Evolutionary conservation across 495 filamentous ascomycete genomes (phyloP).

Genomic region (Trichoderma asperelloides): DNA sequence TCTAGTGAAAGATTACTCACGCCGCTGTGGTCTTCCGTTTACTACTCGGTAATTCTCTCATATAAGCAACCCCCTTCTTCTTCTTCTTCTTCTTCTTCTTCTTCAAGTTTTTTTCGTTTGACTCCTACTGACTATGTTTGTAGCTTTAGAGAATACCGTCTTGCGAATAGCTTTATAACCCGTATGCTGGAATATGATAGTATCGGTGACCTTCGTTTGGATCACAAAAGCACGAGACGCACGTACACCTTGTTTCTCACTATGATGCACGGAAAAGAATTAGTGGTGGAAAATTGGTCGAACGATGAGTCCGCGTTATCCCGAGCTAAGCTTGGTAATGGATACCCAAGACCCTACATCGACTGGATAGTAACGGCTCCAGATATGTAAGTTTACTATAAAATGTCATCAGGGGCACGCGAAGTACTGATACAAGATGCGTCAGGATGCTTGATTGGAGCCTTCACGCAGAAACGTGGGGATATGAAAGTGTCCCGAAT

Average conservation of each 20-base stretch:
- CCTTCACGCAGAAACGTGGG: neutral
- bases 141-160: neutral
- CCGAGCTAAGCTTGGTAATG: neutral
- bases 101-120: neutral
- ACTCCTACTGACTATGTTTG: neutral
- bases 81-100: too few species aligned
- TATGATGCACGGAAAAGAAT: neutral
- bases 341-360: slow-evolving; percentile 16
- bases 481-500: neutral
- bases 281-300: neutral
- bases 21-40: slow-evolving; percentile 25
- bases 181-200: neutral
- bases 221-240: neutral
- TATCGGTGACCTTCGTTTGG: neutral
- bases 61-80: too few species aligned
- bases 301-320: neutral
- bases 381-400: neutral
- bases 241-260: neutral
- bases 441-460: slow-evolving; percentile 2
- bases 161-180: neutral
- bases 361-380: slow-evolving; percentile 33
- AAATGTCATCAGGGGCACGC: neutral
- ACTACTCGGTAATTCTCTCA: slow-evolving; percentile 27
- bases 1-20: slow-evolving; percentile 29
- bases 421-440: neutral